phyloP scores from a whole-genome alignment of 768 basidiomycete species.

The Daedaleopsis sinensis region DNA sequence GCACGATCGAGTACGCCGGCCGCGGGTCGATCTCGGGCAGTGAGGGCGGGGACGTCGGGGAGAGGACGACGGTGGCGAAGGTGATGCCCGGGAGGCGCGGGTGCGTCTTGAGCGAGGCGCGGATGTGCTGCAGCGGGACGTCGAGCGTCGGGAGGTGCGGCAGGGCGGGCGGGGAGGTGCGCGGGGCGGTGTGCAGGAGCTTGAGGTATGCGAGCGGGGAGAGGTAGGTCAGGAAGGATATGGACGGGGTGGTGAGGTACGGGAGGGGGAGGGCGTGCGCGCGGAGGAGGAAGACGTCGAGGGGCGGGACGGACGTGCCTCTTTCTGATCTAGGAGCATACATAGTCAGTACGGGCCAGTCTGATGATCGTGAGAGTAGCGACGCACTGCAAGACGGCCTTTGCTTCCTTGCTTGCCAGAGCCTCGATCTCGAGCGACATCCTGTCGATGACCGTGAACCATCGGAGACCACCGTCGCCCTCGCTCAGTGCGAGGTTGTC shows the following conservation, averaged over 20 bases:
- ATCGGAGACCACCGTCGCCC: conserved; percentile 65
- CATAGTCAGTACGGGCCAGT: neutral
- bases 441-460: conserved; percentile 72
- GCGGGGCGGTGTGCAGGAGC: conserved; percentile 47
- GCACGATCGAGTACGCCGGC: conserved; percentile 57
- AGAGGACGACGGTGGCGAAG: conserved; percentile 51
- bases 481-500: conserved; percentile 67
- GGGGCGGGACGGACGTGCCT: conserved; percentile 44
- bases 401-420: conserved; percentile 57
- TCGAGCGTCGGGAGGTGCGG: conserved; percentile 47
- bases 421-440: conserved; percentile 51
- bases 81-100: conserved; percentile 50
- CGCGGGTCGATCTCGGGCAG: conserved; percentile 36
- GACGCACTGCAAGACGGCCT: conserved; percentile 53
- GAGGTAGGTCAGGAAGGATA: conserved; percentile 73
- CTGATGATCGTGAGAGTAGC: neutral
- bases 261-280: conserved; percentile 72
- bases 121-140: conserved; percentile 53
- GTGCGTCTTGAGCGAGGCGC: conserved; percentile 41
- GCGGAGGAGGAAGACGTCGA: conserved; percentile 73
- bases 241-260: conserved; percentile 65
- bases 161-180: conserved; percentile 26
- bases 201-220: conserved; percentile 73
- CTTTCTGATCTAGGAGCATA: conserved; percentile 19
- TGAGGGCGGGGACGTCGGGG: conserved; percentile 45